Percentiles rank a stretch among this genome's conserved stretches.
Evolutionary conservation across 2,329 filamentous ascomycete species (phyloP).

Genomic region (Trichoderma koningii): DNA sequence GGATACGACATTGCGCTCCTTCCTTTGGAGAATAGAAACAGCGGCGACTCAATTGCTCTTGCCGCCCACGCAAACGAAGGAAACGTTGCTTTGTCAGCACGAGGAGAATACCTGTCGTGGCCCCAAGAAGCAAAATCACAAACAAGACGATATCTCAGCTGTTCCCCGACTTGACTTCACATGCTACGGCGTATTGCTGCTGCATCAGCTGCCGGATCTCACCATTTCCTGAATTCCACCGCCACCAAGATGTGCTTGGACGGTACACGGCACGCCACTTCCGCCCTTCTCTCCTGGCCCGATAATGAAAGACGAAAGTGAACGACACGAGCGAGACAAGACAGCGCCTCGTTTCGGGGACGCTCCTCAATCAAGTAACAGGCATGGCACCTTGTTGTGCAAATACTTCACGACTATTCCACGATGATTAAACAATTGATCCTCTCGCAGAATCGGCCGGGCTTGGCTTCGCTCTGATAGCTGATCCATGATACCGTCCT

Average conservation of each 20-base stretch:
- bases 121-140: no score
- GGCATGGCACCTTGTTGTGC: neutral
- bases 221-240: conserved; percentile 3
- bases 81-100: neutral
- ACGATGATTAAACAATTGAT: neutral
- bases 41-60: neutral
- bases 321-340: neutral
- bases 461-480: neutral
- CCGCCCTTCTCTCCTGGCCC: no score
- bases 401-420: no score
- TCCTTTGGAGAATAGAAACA: neutral
- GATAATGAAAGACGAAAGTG: neutral
- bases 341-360: neutral
- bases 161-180: neutral
- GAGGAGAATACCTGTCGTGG: neutral
- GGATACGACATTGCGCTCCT: neutral
- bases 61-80: neutral
- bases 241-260: neutral
- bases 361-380: neutral
- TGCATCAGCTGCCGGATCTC: neutral
- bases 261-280: neutral
- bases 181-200: conserved; percentile 1
- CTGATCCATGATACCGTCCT: no score
- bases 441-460: neutral
- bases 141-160: neutral